Evolutionary conservation across 164 flowering plant species (phyloP).

Genomic region (Stephania japonica): DNA sequence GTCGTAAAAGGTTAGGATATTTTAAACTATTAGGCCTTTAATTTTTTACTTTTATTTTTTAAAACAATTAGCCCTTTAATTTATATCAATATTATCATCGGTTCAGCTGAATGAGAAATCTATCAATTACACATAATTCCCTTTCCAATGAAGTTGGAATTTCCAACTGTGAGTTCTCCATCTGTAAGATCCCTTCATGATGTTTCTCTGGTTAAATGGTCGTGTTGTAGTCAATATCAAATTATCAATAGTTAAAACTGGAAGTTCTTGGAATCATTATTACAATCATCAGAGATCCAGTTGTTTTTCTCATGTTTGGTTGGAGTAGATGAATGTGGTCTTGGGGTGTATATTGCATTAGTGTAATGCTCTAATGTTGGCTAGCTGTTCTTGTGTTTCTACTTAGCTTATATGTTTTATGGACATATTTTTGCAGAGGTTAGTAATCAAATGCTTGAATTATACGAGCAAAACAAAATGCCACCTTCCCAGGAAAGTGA

Average conservation of each 20-base stretch:
- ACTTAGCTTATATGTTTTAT: neutral
- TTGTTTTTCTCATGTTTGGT: neutral
- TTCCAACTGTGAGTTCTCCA: neutral
- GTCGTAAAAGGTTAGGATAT: too few species aligned
- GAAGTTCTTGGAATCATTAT: neutral
- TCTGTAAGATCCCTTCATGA: neutral
- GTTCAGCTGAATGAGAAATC: neutral
- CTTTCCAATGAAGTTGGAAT: neutral
- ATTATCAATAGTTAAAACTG: too few species aligned
- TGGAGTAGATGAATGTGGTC: neutral
- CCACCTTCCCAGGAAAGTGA: slow-evolving; percentile 74
- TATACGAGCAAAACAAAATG: slow-evolving; percentile 80
- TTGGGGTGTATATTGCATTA: neutral
- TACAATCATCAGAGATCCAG: neutral
- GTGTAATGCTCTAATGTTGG: slow-evolving; percentile 10
- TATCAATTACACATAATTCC: neutral
- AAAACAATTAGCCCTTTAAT: too few species aligned
- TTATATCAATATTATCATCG: neutral
- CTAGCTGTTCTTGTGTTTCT: neutral
- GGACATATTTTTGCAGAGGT: slow-evolving; percentile 58
- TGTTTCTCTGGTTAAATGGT: slow-evolving; percentile 3
- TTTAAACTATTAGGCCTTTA: too few species aligned
- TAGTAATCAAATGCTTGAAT: slow-evolving; percentile 96
- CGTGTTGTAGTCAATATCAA: neutral
- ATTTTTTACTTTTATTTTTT: too few species aligned